Percentiles rank a stretch among this genome's conserved stretches.
These are phyloP conservation scores for Pterulicium gracile DNA, from an alignment of 1,284 basidiomycete genomes.

Conservation along the genomic window DNA sequence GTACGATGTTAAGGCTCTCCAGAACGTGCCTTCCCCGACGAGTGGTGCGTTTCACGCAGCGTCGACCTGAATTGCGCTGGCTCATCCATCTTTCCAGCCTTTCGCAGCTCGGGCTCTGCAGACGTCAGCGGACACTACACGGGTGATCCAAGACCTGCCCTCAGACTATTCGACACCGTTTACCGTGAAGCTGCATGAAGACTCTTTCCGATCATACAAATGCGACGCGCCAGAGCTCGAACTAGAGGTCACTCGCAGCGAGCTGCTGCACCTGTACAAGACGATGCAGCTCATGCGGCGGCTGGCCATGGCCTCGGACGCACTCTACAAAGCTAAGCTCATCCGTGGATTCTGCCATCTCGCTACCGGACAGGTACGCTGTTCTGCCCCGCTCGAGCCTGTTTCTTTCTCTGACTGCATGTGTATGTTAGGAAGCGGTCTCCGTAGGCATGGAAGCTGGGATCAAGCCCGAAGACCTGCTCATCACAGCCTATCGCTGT, in stretches of 20 bases:
- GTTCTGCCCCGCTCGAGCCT: conserved; percentile 5
- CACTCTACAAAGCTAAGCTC: conserved; percentile 85
- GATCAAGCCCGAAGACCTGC: conserved; percentile 77
- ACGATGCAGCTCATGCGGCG: conserved; percentile 90
- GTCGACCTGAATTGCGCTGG: no score
- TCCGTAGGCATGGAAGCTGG: conserved; percentile 90
- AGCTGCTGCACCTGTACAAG: conserved; percentile 83
- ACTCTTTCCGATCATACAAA: conserved; percentile 78
- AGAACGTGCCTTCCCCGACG: conserved; percentile 9
- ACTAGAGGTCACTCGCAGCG: conserved; percentile 77
- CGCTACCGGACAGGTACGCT: conserved; percentile 85
- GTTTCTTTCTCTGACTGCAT: neutral
- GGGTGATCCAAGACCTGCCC: conserved; percentile 37
- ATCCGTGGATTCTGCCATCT: conserved; percentile 98
- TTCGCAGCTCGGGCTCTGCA: conserved; percentile 44
- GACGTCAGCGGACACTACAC: conserved; percentile 61
- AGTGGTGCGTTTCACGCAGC: neutral
- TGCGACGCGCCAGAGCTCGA: conserved; percentile 78
- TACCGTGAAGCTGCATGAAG: conserved; percentile 79
- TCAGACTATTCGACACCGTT: conserved; percentile 54
- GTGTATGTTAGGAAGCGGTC: conserved; percentile 83
- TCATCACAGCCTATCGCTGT: conserved; percentile 97
- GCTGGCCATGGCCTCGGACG: conserved; percentile 97
- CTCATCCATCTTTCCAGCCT: conserved; percentile 17
- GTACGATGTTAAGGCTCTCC: no score